A percentile compares a stretch with the other conserved stretches of the same genome.
These are phyloP conservation scores for Misopates orontium DNA, from an alignment of 257 asterid species.

Conservation along the genomic window DNA sequence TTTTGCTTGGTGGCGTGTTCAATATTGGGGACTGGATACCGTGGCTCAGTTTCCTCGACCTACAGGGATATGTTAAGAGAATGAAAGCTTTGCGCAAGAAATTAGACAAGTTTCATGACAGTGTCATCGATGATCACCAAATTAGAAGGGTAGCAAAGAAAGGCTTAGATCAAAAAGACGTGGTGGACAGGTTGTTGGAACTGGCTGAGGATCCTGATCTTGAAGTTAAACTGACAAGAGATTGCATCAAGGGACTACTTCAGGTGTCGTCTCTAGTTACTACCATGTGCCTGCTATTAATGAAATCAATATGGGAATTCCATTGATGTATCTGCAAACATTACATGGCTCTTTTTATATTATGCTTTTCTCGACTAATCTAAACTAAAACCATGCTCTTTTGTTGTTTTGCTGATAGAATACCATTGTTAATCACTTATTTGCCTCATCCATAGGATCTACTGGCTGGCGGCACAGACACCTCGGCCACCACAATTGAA, in stretches of 20 bases:
- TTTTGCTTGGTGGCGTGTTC: slow-evolving; percentile 28
- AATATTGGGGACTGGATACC: slow-evolving; percentile 53
- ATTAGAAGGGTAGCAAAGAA: slow-evolving; percentile 2
- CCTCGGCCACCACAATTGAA: slow-evolving; percentile 33
- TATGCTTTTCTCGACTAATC: too few relatives aligned
- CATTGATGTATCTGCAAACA: neutral
- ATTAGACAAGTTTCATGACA: slow-evolving; percentile 29
- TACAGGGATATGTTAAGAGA: slow-evolving; percentile 39
- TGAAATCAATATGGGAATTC: neutral
- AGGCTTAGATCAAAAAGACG: slow-evolving; percentile 17
- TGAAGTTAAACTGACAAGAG: slow-evolving; percentile 37
- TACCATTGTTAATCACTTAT: neutral
- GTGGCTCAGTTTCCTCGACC: slow-evolving; percentile 44
- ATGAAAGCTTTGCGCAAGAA: slow-evolving; percentile 32
- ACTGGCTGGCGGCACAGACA: slow-evolving; percentile 33
- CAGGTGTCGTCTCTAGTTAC: slow-evolving; percentile 18
- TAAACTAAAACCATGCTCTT: too few relatives aligned
- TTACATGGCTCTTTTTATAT: too few relatives aligned
- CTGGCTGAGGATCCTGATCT: slow-evolving; percentile 33
- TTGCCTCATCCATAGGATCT: slow-evolving; percentile 14
- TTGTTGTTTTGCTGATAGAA: neutral
- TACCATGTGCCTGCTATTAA: too few relatives aligned
- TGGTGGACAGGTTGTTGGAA: slow-evolving; percentile 28
- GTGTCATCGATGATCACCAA: slow-evolving; percentile 42
- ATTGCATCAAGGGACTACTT: slow-evolving; percentile 33